Evolutionary conservation across 2,329 filamentous ascomycete genomes (phyloP).

Genomic region (Massarina eburnea): DNA sequence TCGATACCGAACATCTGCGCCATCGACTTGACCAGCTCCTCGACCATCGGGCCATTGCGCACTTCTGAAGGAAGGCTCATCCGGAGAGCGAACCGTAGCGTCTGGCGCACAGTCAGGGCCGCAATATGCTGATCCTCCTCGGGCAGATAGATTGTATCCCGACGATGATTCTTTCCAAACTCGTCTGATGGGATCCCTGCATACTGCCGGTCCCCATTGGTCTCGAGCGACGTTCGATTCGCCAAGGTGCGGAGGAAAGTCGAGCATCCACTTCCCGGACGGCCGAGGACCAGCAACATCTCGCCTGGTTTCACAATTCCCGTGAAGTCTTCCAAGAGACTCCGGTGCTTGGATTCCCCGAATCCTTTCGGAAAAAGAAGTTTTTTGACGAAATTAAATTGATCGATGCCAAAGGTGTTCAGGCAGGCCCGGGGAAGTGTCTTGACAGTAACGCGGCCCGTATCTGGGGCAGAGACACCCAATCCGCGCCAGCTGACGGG

Average conservation of each 20-base stretch:
- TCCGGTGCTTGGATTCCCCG: not conserved
- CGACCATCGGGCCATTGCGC: constrained; percentile 46
- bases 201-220: constrained; percentile 57
- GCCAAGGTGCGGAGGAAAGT: constrained; percentile 54
- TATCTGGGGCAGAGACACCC: not conserved
- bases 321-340: constrained; percentile 68
- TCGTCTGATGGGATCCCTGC: constrained; percentile 65
- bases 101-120: constrained; percentile 84
- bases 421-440: not conserved
- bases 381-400: not conserved
- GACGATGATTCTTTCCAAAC: constrained; percentile 71
- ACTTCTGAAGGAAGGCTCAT: not conserved
- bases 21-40: constrained; percentile 64
- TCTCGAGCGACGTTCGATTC: constrained; percentile 42
- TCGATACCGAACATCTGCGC: constrained; percentile 62
- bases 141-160: constrained; percentile 82
- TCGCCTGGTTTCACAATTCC: constrained; percentile 63
- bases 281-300: constrained; percentile 44
- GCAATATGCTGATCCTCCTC: constrained; percentile 86
- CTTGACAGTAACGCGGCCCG: not conserved
- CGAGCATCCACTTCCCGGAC: constrained; percentile 58
- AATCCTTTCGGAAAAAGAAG: constrained; percentile 1
- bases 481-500: not conserved
- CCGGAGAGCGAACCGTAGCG: constrained; percentile 73
- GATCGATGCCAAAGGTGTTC: not conserved